These are phyloP conservation scores for Sabuloglossum arenarium DNA, from an alignment of 495 filamentous ascomycete genomes.

Conservation along the genomic window DNA sequence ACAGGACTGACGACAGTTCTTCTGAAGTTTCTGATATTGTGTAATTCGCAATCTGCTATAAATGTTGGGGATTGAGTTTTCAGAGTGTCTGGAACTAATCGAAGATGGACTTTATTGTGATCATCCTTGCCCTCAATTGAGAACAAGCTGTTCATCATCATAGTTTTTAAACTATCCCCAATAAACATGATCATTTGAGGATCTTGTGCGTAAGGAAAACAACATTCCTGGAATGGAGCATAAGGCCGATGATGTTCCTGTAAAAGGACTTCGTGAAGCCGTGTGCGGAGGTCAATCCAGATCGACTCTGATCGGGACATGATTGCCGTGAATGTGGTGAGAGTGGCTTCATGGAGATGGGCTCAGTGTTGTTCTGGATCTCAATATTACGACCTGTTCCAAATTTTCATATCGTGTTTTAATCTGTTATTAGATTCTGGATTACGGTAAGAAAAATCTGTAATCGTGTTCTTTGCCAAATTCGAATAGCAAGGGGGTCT, in stretches of 20 bases:
- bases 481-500: too few species aligned
- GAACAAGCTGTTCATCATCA: not conserved
- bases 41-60: not conserved
- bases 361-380: not conserved
- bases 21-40: not conserved
- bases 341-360: not conserved
- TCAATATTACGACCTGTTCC: not conserved
- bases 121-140: not conserved
- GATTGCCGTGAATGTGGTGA: not conserved
- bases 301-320: not conserved
- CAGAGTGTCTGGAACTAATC: not conserved
- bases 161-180: not conserved
- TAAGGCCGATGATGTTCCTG: not conserved
- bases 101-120: not conserved
- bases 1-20: not conserved
- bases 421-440: too few species aligned
- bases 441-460: too few species aligned
- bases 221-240: not conserved
- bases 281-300: not conserved
- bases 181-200: not conserved
- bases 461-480: too few species aligned
- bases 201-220: not conserved
- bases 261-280: not conserved
- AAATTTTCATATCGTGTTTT: too few species aligned
- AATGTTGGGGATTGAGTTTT: not conserved